Conservation (phyloP, 805 yeast species). For the Suhomyces prunicola region DNA sequence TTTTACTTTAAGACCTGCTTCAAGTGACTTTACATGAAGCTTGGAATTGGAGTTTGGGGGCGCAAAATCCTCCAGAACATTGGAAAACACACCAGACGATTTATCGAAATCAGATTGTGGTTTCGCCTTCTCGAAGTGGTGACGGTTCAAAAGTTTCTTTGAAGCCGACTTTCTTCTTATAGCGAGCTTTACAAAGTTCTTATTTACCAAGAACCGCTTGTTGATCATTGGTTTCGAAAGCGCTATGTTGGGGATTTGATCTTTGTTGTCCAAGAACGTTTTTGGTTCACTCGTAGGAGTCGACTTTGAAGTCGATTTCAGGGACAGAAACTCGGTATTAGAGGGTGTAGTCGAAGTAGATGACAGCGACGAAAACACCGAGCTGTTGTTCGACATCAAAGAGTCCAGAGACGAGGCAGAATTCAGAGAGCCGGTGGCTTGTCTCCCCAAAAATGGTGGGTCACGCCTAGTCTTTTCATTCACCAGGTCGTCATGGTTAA, state of each 20-base stretch:
- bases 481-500: slow-evolving; percentile 11
- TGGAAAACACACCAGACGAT: neutral
- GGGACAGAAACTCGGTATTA: neutral
- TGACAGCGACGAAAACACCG: neutral
- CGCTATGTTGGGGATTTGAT: neutral
- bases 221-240: slow-evolving; percentile 13
- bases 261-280: neutral
- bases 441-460: neutral
- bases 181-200: slow-evolving; percentile 19
- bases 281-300: neutral
- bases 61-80: neutral
- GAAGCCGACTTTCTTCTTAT: slow-evolving; percentile 30
- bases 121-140: neutral
- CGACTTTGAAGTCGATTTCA: neutral
- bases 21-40: slow-evolving; percentile 43
- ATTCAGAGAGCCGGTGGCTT: neutral
- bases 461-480: neutral
- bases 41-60: slow-evolving; percentile 19
- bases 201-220: slow-evolving; percentile 6
- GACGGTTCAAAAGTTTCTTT: slow-evolving; percentile 9
- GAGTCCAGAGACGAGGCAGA: neutral
- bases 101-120: neutral
- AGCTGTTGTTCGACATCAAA: neutral
- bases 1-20: slow-evolving; percentile 50
- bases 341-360: neutral